Percentiles rank a stretch among this genome's conserved stretches.
These are phyloP conservation scores for Hysterangium stoloniferum DNA, from an alignment of 768 basidiomycete species.

Conservation along the genomic window DNA sequence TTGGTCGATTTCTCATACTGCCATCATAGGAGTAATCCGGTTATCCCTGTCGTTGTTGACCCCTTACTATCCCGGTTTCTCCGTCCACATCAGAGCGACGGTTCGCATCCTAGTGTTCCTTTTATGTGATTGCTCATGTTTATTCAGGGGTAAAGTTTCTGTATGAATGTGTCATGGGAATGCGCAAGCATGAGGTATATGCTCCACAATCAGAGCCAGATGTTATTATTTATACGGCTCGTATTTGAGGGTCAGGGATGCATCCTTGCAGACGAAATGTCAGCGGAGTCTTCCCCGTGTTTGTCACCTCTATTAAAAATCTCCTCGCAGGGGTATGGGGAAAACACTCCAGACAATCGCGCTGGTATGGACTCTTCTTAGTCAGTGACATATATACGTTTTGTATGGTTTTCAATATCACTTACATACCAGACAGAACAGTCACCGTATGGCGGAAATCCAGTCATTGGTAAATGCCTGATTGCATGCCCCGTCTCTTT, in stretches of 20 bases:
- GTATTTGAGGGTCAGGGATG: conserved; percentile 64
- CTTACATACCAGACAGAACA: conserved; percentile 47
- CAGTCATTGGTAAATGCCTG: conserved; percentile 69
- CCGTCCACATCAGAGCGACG: conserved; percentile 87
- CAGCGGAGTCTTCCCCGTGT: conserved; percentile 12
- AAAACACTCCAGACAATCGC: conserved; percentile 93
- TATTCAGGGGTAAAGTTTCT: conserved; percentile 72
- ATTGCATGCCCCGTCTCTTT: conserved; percentile 94
- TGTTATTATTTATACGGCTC: neutral
- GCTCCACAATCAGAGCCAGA: too few relatives aligned
- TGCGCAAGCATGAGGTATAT: conserved; percentile 66
- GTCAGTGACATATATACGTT: conserved; percentile 35
- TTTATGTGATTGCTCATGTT: neutral
- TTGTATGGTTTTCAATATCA: neutral
- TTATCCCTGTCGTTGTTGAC: conserved; percentile 84
- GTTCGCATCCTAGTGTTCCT: conserved; percentile 24
- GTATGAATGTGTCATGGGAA: conserved; percentile 94
- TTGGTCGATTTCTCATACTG: conserved; percentile 1
- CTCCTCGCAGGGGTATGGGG: conserved; percentile 75
- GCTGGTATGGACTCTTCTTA: conserved; percentile 88
- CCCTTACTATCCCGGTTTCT: conserved; percentile 71
- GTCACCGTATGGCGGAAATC: conserved; percentile 61
- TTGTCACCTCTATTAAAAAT: conserved; percentile 11
- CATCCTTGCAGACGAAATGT: conserved; percentile 98
- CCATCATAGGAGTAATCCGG: conserved; percentile 42